A percentile compares a stretch with the other conserved stretches of the same genome.
These are phyloP conservation scores for Hortaea sp. DNA, from an alignment of 2,329 filamentous ascomycete species.

Conservation along the genomic window DNA sequence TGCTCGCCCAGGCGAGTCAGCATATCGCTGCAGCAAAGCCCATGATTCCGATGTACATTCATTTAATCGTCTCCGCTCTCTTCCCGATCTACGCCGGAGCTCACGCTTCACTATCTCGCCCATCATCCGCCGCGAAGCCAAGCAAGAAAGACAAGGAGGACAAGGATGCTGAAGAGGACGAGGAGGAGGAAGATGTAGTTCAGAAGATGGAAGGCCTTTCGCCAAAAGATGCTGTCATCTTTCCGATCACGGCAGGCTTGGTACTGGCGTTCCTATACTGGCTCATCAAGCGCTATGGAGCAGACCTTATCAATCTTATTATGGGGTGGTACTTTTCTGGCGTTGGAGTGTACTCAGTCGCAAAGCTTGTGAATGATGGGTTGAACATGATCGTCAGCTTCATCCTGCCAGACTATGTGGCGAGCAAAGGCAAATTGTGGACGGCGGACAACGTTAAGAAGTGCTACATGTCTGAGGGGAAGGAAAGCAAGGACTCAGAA, in stretches of 20 bases:
- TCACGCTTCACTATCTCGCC: slow-evolving; percentile 74
- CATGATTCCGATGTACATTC: slow-evolving; percentile 47
- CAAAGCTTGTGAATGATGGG: slow-evolving; percentile 62
- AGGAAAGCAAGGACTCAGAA: slow-evolving; percentile 10
- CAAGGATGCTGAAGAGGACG: slow-evolving; percentile 37
- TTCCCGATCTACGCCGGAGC: slow-evolving; percentile 77
- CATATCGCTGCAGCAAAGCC: slow-evolving; percentile 17
- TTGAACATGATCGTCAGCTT: slow-evolving; percentile 56
- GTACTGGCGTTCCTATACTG: slow-evolving; percentile 72
- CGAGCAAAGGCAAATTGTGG: slow-evolving; percentile 41
- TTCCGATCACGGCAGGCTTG: slow-evolving; percentile 66
- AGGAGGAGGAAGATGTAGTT: slow-evolving; percentile 44
- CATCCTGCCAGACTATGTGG: slow-evolving; percentile 65
- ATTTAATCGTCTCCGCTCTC: slow-evolving; percentile 59
- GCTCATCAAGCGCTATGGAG: slow-evolving; percentile 80
- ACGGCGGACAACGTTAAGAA: slow-evolving; percentile 29
- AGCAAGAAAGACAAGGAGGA: slow-evolving; percentile 28
- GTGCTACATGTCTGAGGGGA: slow-evolving; percentile 17
- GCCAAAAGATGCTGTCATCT: slow-evolving; percentile 71
- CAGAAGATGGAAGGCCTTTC: slow-evolving; percentile 59
- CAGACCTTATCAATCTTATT: slow-evolving; percentile 69
- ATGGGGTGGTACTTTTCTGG: slow-evolving; percentile 74
- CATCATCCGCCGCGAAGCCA: slow-evolving; percentile 66
- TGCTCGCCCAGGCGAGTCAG: neutral
- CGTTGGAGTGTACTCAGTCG: slow-evolving; percentile 67